Evolutionary conservation across 2,329 filamentous ascomycete genomes (phyloP).

Genomic region (Epichloe baconii): DNA sequence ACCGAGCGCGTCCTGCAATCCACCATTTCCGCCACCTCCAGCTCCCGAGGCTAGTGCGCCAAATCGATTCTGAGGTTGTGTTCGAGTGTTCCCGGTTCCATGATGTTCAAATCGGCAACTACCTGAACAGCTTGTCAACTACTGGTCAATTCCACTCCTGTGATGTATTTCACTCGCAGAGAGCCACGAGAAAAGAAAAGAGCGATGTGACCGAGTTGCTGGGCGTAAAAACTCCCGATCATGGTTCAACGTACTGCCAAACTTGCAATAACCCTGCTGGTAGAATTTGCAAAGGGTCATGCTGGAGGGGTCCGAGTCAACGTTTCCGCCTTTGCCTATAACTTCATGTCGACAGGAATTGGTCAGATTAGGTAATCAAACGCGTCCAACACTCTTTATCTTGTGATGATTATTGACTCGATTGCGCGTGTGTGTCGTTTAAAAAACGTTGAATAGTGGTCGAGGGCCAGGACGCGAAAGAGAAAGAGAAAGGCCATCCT

Average conservation of each 20-base stretch:
- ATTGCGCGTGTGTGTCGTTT: not conserved
- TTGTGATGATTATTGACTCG: not conserved
- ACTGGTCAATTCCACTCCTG: not conserved
- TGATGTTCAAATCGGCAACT: conserved; percentile 43
- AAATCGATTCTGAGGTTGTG: conserved; percentile 41
- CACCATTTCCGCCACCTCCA: conserved; percentile 16
- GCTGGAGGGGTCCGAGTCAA: conserved; percentile 5
- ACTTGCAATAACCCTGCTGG: conserved; percentile 38
- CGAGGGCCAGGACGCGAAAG: conserved; percentile 6
- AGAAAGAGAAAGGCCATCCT: conserved; percentile 4
- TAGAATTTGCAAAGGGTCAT: conserved; percentile 36
- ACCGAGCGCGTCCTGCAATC: conserved; percentile 13
- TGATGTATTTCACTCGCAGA: not conserved
- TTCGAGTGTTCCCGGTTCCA: conserved; percentile 21
- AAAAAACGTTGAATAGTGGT: not conserved
- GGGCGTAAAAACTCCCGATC: not conserved
- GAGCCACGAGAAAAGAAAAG: not conserved
- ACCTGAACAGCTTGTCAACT: conserved; percentile 20
- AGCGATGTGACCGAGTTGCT: not conserved
- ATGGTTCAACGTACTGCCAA: conserved; percentile 22
- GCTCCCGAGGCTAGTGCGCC: conserved; percentile 26
- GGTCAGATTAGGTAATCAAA: not conserved
- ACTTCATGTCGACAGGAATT: conserved; percentile 2
- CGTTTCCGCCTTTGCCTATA: not conserved
- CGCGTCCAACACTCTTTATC: not conserved